Base-by-base conservation (phyloP, 257 asterid species). In the Nicotiana noctiflora region DNA sequence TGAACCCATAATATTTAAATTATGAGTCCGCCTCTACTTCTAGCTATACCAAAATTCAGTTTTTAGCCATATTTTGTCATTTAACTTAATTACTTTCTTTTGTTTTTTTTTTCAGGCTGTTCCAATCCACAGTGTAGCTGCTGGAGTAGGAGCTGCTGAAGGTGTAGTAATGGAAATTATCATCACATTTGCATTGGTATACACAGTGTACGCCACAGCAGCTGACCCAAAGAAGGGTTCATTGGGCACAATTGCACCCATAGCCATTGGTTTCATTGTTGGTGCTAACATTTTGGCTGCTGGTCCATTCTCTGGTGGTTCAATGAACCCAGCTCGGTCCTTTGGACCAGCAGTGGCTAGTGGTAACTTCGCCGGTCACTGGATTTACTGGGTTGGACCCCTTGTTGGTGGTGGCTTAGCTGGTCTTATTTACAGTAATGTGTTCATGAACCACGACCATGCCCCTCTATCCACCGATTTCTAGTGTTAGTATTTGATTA, bases 261-360 rank as follows among this genome's bases (percentile, higher is more conserved):
- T 89, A 7, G 92, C 92, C 19, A 89, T 89, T 29, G 92, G 92
- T 2, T 86, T 89, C 89, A 82, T 89, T 72, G 92, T 89, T 8
- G 92, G 92, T 12, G 92, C 92, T 66, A 89, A 89, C 83, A 89
- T 89, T 63, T 84, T 89, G 82, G 92, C 90, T 19, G 89, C 89
- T 17, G 92, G 90, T 29, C 92, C 92, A 44, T 89, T 89, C 81
- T 89, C 92, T 1, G 90, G 92, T 1, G 92, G 92, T 1, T 89
- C 92, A n/a, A 89, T 89, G 92, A 89, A 89, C 89, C 92, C 92
- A 0, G 92, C 92, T 76, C 89, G 90, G 2, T 87, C 90, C 3
- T 87, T 85, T 40, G 92, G 92, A 13, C 92, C 92, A 0, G 92
- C 92, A 0, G 87, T 89, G 21, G 92, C 80, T 67, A 76, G 86